phyloP scores from a whole-genome alignment of 1,284 basidiomycete genomes.

The Naganishia cerealis region DNA sequence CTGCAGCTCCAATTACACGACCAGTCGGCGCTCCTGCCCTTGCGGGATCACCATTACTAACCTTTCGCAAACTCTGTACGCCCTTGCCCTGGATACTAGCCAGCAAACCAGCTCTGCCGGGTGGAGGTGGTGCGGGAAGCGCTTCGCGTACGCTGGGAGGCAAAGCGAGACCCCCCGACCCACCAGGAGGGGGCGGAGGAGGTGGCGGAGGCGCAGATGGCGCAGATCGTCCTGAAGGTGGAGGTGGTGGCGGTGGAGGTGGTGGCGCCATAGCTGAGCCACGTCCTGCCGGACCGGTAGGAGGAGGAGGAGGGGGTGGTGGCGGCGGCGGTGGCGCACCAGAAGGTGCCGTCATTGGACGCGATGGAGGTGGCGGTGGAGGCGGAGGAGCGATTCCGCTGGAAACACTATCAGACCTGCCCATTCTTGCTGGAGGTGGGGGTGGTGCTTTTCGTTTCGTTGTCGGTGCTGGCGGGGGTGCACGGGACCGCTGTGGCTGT shows the following conservation, averaged over 20 bases:
- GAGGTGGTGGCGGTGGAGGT: conserved; percentile 47
- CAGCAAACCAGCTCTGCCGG: conserved; percentile 58
- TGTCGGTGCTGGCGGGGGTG: conserved; percentile 44
- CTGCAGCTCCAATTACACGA: conserved; percentile 46
- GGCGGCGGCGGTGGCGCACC: conserved; percentile 50
- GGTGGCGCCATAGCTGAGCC: conserved; percentile 37
- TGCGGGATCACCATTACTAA: conserved; percentile 39
- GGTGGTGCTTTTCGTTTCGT: conserved; percentile 54
- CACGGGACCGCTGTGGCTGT: conserved; percentile 14
- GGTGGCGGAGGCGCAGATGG: conserved; percentile 43
- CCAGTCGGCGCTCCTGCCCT: conserved; percentile 17
- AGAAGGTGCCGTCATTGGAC: conserved; percentile 36
- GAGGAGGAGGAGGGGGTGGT: conserved; percentile 47
- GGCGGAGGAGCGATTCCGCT: conserved; percentile 36
- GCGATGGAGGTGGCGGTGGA: conserved; percentile 41
- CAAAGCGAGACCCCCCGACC: conserved; percentile 74
- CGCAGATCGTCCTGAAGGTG: conserved; percentile 36
- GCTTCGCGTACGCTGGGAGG: conserved; percentile 70
- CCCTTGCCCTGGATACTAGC: conserved; percentile 69
- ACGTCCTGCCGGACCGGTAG: conserved; percentile 35
- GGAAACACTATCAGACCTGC: conserved; percentile 23
- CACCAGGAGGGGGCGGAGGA: conserved; percentile 60
- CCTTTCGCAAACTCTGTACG: conserved; percentile 72
- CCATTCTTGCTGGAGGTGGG: conserved; percentile 52
- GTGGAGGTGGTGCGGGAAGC: conserved; percentile 51